Evolutionary conservation across 352 stramenopile species (phyloP).

Genomic region (Globisporangium camurandrum): DNA sequence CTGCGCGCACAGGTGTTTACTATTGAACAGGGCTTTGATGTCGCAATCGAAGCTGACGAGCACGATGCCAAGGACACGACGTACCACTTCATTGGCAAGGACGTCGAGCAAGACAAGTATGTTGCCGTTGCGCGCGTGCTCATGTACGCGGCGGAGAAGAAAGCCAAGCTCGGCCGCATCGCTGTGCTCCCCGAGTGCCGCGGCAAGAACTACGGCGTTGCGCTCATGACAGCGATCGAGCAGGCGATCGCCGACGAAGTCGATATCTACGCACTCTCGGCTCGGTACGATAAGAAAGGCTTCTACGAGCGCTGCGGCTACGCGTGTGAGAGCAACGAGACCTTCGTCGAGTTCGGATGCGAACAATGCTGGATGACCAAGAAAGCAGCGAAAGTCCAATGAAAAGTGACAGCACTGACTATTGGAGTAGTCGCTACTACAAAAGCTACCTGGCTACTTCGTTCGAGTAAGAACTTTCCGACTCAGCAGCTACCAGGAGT

Average conservation of each 20-base stretch:
- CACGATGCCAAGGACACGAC: slow-evolving; percentile 36
- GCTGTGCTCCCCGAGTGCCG: not conserved
- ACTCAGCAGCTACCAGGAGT: too few relatives aligned
- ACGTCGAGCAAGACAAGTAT: slow-evolving; percentile 41
- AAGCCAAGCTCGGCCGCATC: slow-evolving; percentile 35
- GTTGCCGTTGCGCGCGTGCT: slow-evolving; percentile 40
- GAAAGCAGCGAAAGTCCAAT: slow-evolving; percentile 4
- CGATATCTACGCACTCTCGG: slow-evolving; percentile 17
- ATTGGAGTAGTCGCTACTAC: too few relatives aligned
- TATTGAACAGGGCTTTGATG: slow-evolving; percentile 36
- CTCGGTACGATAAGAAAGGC: slow-evolving; percentile 38
- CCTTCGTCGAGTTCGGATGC: slow-evolving; percentile 42
- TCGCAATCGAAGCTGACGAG: slow-evolving; percentile 29
- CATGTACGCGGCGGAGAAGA: slow-evolving; percentile 19
- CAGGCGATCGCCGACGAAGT: not conserved
- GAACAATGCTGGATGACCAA: slow-evolving; percentile 58
- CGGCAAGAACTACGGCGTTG: not conserved
- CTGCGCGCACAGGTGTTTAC: slow-evolving; percentile 49
- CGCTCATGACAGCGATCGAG: not conserved
- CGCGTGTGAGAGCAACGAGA: slow-evolving; percentile 29
- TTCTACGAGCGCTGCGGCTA: slow-evolving; percentile 76
- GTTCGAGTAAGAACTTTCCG: too few relatives aligned
- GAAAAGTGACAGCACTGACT: too few relatives aligned
- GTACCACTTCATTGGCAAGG: slow-evolving; percentile 41
- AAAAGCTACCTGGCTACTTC: too few relatives aligned